phyloP scores from a whole-genome alignment of 257 asterid genomes.

The Fraxinus pennsylvanica region DNA sequence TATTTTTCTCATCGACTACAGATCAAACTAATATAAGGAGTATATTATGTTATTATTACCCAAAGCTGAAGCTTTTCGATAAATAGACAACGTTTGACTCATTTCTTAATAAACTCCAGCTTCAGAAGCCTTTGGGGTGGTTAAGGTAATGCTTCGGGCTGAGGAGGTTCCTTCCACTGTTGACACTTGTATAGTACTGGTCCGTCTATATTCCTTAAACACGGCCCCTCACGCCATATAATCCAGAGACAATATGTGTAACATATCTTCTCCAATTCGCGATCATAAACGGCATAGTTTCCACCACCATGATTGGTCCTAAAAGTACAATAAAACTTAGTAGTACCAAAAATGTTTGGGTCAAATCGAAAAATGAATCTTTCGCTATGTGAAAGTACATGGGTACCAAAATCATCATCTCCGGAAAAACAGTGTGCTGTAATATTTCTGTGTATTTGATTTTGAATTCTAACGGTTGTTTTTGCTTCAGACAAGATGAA shows the following conservation, averaged over 20 bases:
- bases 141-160: too few species aligned
- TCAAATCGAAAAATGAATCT: neutral
- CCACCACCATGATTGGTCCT: neutral
- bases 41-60: too few species aligned
- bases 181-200: neutral
- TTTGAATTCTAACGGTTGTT: neutral
- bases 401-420: neutral
- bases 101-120: too few species aligned
- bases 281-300: neutral
- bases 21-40: too few species aligned
- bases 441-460: neutral
- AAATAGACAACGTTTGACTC: too few species aligned
- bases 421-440: neutral
- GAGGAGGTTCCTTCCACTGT: neutral
- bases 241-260: neutral
- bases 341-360: neutral
- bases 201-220: neutral
- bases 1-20: too few species aligned
- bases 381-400: neutral
- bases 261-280: neutral
- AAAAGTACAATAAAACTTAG: neutral
- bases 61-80: too few species aligned
- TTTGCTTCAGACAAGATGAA: neutral
- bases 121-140: too few species aligned
- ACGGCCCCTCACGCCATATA: neutral